Conservation (phyloP, 768 basidiomycete genomes). For the Termitomyces sp. region DNA sequence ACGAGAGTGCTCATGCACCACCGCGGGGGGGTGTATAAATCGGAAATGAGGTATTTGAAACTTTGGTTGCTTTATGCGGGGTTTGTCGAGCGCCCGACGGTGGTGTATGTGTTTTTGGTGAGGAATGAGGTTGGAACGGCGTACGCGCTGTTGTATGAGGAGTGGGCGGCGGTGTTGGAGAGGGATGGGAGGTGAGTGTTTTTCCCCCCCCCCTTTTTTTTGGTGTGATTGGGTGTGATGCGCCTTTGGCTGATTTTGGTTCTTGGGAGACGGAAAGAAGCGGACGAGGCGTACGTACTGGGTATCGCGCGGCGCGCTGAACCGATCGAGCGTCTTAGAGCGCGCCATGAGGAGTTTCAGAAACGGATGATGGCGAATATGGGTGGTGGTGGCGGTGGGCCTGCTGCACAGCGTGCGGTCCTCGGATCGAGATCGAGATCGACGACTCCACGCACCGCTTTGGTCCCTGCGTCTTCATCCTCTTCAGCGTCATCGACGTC, state of each 20-base stretch:
- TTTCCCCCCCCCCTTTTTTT: no score
- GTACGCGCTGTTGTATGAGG: slow-evolving; percentile 85
- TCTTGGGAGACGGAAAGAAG: slow-evolving; percentile 64
- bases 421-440: slow-evolving; percentile 38
- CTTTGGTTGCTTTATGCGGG: slow-evolving; percentile 93
- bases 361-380: slow-evolving; percentile 76
- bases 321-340: slow-evolving; percentile 77
- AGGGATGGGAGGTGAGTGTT: slow-evolving; percentile 70
- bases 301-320: slow-evolving; percentile 81
- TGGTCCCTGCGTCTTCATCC: no score
- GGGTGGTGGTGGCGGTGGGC: neutral
- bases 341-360: slow-evolving; percentile 81
- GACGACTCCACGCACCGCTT: no score
- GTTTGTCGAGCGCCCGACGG: slow-evolving; percentile 83
- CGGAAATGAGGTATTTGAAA: slow-evolving; percentile 65
- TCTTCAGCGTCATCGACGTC: neutral
- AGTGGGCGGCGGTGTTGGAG: slow-evolving; percentile 83
- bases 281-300: slow-evolving; percentile 85
- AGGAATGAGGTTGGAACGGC: slow-evolving; percentile 86
- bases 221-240: no score
- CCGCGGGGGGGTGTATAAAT: slow-evolving; percentile 49
- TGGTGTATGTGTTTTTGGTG: slow-evolving; percentile 87
- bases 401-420: slow-evolving; percentile 15
- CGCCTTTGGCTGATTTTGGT: no score
- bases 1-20: slow-evolving; percentile 81